phyloP scores from a whole-genome alignment of 768 basidiomycete species.

The Lyophyllum shimeji region DNA sequence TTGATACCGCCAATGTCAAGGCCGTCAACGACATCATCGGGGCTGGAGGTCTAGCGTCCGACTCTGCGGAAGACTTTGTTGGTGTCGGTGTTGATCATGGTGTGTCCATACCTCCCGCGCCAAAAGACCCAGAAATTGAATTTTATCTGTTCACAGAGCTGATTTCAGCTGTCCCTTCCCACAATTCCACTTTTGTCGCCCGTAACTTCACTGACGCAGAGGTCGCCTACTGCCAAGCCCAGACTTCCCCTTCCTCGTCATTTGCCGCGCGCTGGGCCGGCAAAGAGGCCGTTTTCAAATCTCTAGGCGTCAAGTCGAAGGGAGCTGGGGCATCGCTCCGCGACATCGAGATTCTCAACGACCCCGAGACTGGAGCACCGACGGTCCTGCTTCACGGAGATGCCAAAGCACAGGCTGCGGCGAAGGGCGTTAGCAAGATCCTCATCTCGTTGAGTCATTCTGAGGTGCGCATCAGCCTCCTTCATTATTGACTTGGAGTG shows the following conservation, averaged over 20 bases:
- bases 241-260: conserved; percentile 84
- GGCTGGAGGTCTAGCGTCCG: conserved; percentile 26
- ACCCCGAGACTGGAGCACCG: conserved; percentile 71
- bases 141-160: too few relatives aligned
- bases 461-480: conserved; percentile 51
- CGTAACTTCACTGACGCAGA: conserved; percentile 95
- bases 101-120: conserved; percentile 33
- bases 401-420: conserved; percentile 69
- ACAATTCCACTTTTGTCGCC: conserved; percentile 81
- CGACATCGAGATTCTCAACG: conserved; percentile 93
- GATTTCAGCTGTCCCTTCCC: conserved; percentile 88
- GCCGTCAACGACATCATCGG: conserved; percentile 58
- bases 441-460: conserved; percentile 91
- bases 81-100: conserved; percentile 93
- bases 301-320: conserved; percentile 83
- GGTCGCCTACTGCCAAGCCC: conserved; percentile 80
- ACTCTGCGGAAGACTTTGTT: conserved; percentile 39
- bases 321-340: conserved; percentile 95
- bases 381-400: conserved; percentile 77
- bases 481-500: background rate
- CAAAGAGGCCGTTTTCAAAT: conserved; percentile 98
- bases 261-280: conserved; percentile 97
- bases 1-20: conserved; percentile 68
- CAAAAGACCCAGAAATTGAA: too few relatives aligned
- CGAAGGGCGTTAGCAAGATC: conserved; percentile 71